Base-by-base conservation (phyloP, 495 filamentous ascomycete species). In the Penicillium egyptiacum region DNA sequence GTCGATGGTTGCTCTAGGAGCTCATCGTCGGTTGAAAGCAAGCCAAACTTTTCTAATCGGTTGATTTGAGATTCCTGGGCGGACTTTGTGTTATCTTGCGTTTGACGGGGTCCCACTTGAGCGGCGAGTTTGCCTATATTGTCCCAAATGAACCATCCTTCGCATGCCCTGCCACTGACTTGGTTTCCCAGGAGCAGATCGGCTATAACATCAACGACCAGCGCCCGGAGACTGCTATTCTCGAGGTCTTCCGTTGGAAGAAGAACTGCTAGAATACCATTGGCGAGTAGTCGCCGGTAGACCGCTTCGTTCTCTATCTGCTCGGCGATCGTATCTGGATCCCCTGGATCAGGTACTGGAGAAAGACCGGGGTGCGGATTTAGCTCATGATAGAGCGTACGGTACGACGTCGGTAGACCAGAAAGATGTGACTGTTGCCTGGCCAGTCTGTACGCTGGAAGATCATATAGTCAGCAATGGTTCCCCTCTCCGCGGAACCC, bases 181-280 rank as follows among this genome's bases (percentile, higher is more conserved):
- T 83, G 78, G 51, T 88, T 89, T 19, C 89, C 88, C 40, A 98
- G 73, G 19, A 97, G 88, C 69, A 92, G 83, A 61, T 95, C 89
- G 7, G 89, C 89, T 45, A 98, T 75, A 25, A 97, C 83, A 70
- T 97, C 92, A 40, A 85, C 82, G 53, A 97, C 86, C 46, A 98
- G 77, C 8, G 87, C 79, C 17, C 89, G 84, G 63, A 97, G 75
- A 67, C 90, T 96, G 46, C 78, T 82, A 70, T 95, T 97, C 64
- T 92, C 85, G 10, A 98, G 80, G 62, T 98, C 92, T 67, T 97
- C 92, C 17, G 90, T 94, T 5, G 94, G 94, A 31, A 98, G 79
- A 23, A 98, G 77, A 42, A 96, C 75, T 5, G 90, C 87, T 43
- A 98, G 75, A 43, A 88, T 79, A 5, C 85, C 88, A 59, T 90